Evolutionary conservation across 2,329 filamentous ascomycete species (phyloP), one percentile per base, ranked within the genome.

Genomic region (Beauveria pseudobassiana): DNA sequence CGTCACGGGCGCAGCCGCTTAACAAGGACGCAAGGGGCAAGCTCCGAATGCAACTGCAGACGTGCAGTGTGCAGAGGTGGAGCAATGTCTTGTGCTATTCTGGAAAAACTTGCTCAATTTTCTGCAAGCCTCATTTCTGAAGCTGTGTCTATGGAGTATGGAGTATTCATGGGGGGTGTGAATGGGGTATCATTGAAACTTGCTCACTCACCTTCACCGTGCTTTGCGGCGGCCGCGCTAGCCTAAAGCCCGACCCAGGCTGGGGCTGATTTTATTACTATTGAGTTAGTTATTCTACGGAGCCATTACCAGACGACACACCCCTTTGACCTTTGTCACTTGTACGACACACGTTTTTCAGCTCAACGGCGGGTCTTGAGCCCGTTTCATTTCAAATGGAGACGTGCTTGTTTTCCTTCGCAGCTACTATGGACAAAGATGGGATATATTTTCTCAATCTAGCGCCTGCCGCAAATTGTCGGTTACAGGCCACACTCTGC

Each of bases 51-150:
- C 30, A 34, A 10, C 12, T 34, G 30, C 26, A 24, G 55, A 58
- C 26, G 45, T 46, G 42, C 45, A 40, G 24, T 43, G 12, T 12
- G 30, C 30, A 34, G 30, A 34, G 5, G 56, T 59, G 56, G 56
- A 59, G 56, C 46, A 28, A 50, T 24, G 43, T 49, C 22, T 48
- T n/a, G 43, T 34, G 28, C 30, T 43, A 54, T 28, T 54, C 18
- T 3, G 20, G 52, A 48, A 28, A 62, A 62, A 62, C 60, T 58
- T 62, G 60, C 60, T 62, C 60, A 62, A 49, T 49, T 26, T 48
- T 28, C 46, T 52, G 53, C 45, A 62, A 57, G 60, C 52, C 60
- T 58, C 52, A 10, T 50, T 56, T 54, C 28, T 38, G 34, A 20
- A 28, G 45, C 30, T 42, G 30, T 34, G 30, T 34, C 30, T 34